A percentile compares a stretch with the other conserved stretches of the same genome.
These are phyloP conservation scores for Pichia exigua DNA, from an alignment of 805 yeast genomes.

Conservation along the genomic window DNA sequence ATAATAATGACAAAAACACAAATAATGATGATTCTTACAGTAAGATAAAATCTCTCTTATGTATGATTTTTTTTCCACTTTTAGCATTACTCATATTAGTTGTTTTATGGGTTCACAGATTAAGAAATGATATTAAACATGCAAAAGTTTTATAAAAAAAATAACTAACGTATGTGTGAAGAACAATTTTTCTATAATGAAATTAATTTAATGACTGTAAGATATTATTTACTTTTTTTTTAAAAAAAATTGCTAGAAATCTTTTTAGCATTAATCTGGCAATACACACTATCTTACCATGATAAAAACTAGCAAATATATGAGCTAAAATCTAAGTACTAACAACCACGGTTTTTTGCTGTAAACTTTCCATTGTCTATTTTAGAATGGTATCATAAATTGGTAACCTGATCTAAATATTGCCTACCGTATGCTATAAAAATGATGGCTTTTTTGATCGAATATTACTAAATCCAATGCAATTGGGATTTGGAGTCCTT, in stretches of 20 bases:
- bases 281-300: too few species aligned
- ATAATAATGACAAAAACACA: background rate
- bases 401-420: background rate
- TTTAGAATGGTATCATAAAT: too few species aligned
- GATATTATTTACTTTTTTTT: too few species aligned
- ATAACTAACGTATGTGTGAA: background rate
- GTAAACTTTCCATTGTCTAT: too few species aligned
- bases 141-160: constrained; percentile 42
- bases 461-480: constrained; percentile 37
- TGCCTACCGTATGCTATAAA: constrained; percentile 7
- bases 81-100: constrained; percentile 33
- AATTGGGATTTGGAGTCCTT: constrained; percentile 42
- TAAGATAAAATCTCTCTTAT: constrained; percentile 12
- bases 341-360: too few species aligned
- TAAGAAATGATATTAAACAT: constrained; percentile 57
- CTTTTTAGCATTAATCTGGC: too few species aligned
- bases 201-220: background rate
- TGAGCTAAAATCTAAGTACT: too few species aligned
- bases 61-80: constrained; percentile 30
- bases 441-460: constrained; percentile 40
- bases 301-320: too few species aligned
- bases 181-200: background rate
- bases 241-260: too few species aligned
- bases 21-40: background rate
- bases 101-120: constrained; percentile 40